Evolutionary conservation across 2,329 filamentous ascomycete species (phyloP).

Genomic region (Epicoccum sorghinum): DNA sequence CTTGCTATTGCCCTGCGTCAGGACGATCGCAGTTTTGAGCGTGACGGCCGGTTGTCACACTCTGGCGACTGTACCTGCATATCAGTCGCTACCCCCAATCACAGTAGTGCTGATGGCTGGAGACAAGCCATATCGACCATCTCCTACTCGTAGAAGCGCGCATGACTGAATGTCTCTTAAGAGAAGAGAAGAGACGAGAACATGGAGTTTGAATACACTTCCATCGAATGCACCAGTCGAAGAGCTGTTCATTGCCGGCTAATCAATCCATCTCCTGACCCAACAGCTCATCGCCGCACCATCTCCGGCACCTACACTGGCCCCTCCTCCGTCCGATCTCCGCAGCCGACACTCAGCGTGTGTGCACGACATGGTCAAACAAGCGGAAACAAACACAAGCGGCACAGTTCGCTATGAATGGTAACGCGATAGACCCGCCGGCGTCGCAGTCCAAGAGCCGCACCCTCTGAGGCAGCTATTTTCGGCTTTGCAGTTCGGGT

Average conservation of each 20-base stretch:
- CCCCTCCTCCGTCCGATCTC: slow-evolving; percentile 41
- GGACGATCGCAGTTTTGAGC: no score
- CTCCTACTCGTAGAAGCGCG: background rate
- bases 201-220: no score
- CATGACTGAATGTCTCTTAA: background rate
- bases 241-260: background rate
- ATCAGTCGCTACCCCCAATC: background rate
- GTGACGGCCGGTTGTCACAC: no score
- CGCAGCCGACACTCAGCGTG: slow-evolving; percentile 22
- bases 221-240: background rate
- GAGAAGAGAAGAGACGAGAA: background rate
- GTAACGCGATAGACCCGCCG: slow-evolving; percentile 21
- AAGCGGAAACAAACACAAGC: slow-evolving; percentile 15
- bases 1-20: background rate
- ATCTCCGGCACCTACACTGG: slow-evolving; percentile 23
- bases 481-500: slow-evolving; percentile 32
- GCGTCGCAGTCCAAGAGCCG: slow-evolving; percentile 31
- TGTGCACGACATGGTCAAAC: slow-evolving; percentile 26
- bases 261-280: slow-evolving; percentile 3
- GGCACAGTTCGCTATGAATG: slow-evolving; percentile 19
- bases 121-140: background rate
- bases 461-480: slow-evolving; percentile 25
- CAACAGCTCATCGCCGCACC: slow-evolving; percentile 11
- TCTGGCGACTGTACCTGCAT: slow-evolving; percentile 1
- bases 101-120: background rate